Conservation (phyloP, 345 rosid genomes). For the Eucalyptus decipiens region DNA sequence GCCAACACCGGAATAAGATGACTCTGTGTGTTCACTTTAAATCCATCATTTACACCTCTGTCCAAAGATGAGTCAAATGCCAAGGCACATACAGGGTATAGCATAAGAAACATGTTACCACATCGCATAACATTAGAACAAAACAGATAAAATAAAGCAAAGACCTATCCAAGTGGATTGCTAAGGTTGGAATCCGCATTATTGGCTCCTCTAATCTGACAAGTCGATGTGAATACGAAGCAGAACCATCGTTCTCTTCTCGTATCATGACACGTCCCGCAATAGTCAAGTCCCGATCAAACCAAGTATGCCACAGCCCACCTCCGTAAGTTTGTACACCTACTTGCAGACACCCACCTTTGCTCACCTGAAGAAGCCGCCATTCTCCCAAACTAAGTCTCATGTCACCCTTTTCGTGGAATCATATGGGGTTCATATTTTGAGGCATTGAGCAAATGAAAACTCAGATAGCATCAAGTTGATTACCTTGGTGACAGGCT, state of each 20-base stretch:
- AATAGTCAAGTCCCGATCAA: slow-evolving; percentile 92
- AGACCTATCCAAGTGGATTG: slow-evolving; percentile 93
- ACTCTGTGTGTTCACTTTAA: slow-evolving; percentile 79
- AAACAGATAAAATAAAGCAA: not conserved
- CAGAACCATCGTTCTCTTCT: slow-evolving; percentile 44
- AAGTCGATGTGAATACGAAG: slow-evolving; percentile 53
- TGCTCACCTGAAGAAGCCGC: slow-evolving; percentile 38
- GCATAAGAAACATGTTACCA: not conserved
- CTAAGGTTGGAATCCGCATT: slow-evolving; percentile 87
- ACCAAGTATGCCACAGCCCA: slow-evolving; percentile 98
- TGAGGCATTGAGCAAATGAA: not conserved
- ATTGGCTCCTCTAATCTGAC: slow-evolving; percentile 82
- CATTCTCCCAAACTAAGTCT: not conserved
- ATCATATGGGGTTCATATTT: not conserved
- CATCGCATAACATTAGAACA: not conserved
- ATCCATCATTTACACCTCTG: slow-evolving; percentile 88
- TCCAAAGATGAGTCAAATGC: not conserved
- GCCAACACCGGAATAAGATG: slow-evolving; percentile 89
- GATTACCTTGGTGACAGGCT: slow-evolving; percentile 84
- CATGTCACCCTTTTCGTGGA: not conserved
- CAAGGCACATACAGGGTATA: not conserved
- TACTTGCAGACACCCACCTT: slow-evolving; percentile 76
- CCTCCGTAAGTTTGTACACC: slow-evolving; percentile 95
- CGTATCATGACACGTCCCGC: slow-evolving; percentile 81
- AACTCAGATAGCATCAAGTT: not conserved